These are phyloP conservation scores for Triticum turgidum DNA, from an alignment of 176 grass and related monocot species.

Conservation along the genomic window DNA sequence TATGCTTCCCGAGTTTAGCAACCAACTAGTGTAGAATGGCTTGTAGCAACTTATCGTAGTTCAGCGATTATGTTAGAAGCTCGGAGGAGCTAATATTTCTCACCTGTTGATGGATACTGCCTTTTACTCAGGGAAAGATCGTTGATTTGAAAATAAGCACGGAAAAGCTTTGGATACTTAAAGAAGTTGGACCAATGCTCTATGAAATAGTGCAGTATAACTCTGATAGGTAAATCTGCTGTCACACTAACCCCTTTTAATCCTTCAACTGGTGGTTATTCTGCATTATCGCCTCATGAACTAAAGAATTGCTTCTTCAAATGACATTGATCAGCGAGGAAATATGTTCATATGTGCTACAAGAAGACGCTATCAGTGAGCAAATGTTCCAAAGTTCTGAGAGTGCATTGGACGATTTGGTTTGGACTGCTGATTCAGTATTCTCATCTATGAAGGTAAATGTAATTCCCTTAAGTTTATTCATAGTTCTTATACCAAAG, in stretches of 20 bases:
- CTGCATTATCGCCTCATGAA: not conserved
- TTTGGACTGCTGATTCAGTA: constrained; percentile 80
- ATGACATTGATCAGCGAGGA: constrained; percentile 44
- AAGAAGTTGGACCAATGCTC: constrained; percentile 73
- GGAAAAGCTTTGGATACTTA: constrained; percentile 91
- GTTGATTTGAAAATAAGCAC: constrained; percentile 76
- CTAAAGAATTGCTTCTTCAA: constrained; percentile 8
- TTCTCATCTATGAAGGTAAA: constrained; percentile 77
- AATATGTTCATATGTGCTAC: constrained; percentile 62
- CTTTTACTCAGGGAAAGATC: constrained; percentile 63
- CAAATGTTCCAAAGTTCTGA: constrained; percentile 95
- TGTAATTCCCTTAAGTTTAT: constrained; percentile 28
- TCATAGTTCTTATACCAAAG: not conserved
- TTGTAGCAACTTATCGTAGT: constrained; percentile 8
- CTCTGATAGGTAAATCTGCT: constrained; percentile 59
- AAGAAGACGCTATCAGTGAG: constrained; percentile 90
- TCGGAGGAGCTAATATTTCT: constrained; percentile 11
- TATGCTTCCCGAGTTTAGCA: not conserved
- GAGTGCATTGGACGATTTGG: constrained; percentile 77
- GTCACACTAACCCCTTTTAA: constrained; percentile 25
- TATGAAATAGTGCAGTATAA: constrained; percentile 79
- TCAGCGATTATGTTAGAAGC: not conserved
- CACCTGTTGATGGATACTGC: constrained; percentile 35
- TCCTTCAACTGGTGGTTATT: not conserved
- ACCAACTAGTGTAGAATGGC: not conserved